These are phyloP conservation scores for Ananas comosus DNA, from an alignment of 176 grass and related monocot species.

Conservation along the genomic window DNA sequence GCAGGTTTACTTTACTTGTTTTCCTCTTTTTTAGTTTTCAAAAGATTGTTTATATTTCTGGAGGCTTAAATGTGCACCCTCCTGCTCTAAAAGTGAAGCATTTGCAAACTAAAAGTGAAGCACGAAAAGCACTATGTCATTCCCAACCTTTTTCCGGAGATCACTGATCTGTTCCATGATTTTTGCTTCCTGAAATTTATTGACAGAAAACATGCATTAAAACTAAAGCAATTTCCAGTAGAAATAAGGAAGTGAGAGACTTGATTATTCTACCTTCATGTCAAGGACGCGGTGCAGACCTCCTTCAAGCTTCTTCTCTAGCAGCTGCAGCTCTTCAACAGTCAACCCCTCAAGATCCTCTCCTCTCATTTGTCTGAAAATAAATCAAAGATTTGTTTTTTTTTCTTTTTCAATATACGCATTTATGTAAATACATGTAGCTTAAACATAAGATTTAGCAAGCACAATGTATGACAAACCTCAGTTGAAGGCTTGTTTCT, in stretches of 20 bases:
- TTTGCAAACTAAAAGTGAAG: no score
- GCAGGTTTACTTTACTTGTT: no score
- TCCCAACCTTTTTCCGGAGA: slow-evolving; percentile 69
- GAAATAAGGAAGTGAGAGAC: not conserved
- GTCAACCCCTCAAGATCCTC: slow-evolving; percentile 67
- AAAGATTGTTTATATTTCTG: no score
- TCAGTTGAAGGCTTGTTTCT: slow-evolving; percentile 69
- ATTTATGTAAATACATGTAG: slow-evolving; percentile 7
- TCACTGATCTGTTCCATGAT: slow-evolving; percentile 73
- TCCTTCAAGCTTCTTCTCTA: slow-evolving; percentile 80
- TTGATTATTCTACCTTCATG: slow-evolving; percentile 56
- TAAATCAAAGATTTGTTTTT: not conserved
- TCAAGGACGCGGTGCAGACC: slow-evolving; percentile 56
- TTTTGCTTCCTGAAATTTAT: slow-evolving; percentile 47
- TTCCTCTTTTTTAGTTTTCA: not conserved
- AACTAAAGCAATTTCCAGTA: not conserved
- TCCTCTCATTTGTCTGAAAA: slow-evolving; percentile 76
- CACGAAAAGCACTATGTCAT: not conserved
- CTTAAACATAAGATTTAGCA: slow-evolving; percentile 10
- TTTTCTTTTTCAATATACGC: not conserved
- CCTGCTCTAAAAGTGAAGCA: no score
- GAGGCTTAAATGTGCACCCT: no score
- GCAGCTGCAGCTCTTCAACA: slow-evolving; percentile 59
- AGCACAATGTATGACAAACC: slow-evolving; percentile 32
- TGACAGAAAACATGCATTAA: not conserved